Base-by-base conservation (phyloP, 2,329 filamentous ascomycete species). In the Aspergillus eucalypticola region DNA sequence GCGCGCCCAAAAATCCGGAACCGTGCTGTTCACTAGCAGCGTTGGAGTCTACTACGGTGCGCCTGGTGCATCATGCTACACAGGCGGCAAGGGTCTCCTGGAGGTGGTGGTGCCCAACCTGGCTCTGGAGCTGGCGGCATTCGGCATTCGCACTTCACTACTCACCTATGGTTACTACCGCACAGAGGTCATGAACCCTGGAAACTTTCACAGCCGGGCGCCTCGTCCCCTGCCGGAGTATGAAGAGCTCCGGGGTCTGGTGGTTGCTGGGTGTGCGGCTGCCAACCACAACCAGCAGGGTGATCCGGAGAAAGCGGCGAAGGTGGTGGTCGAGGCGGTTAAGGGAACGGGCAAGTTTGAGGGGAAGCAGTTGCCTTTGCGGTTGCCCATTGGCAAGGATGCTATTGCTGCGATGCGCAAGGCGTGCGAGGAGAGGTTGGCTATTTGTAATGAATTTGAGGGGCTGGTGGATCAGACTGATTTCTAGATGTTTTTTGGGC, bases 131-230 rank as follows among this genome's bases (percentile, higher is more conserved):
- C n/a, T 53, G 11, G 50, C 50, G 11, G 17, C 50, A 4, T 76
- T 78, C 32, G 75, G 77, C 0, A 73, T 82, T 5, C 52, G 59
- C 11, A 54, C 60, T 72, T 81, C 52, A 73, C 67, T 76, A 1
- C 71, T 85, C 3, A 83, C 84, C 61, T 83, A 83, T 0, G 84
- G 83, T 0, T 82, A 82, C 60, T 85, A 86, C 67, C 79, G 83
- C 2, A 86, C 83, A 0, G 72, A 68, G 0, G 81, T 86, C 52
- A 74, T 85, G 7, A 76, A 79, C 5, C 35, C 58, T 8, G 52
- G 49, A 3, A 58, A 61, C 21, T 35, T 54, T 8, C 32, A 54
- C 21, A 23, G 55, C 42, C 21, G 54, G 1, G 49, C 60, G 11
- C 25, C 59, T 5, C 35, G 60, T 23, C 50, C 7, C 1, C 5